Evolutionary conservation across 2,329 filamentous ascomycete species (phyloP), one percentile per base, ranked within the genome.

Genomic region (Byssoonygena ceratinophila): DNA sequence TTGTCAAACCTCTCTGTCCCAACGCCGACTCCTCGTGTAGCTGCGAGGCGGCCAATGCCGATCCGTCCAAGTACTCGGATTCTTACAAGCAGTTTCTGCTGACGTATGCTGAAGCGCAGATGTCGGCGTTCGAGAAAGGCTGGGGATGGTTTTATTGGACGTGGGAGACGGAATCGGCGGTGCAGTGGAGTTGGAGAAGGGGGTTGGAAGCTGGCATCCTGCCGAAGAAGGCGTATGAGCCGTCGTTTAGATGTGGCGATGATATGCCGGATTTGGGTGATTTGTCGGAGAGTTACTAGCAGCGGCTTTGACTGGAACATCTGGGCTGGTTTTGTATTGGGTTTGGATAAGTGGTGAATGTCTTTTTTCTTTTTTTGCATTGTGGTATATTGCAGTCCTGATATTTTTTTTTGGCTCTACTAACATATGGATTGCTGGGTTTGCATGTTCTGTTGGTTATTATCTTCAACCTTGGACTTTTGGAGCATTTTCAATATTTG

Each of bases 131-230:
- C 64, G 91, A 97, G 69, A 82, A 84, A 57, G 88, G 87, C 4
- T 92, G 86, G 84, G 92, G 92, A 46, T 98, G 92, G 92, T 96
- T 94, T 72, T 98, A 98, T 71, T 98, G 92, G 92, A 97, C 90
- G 31, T 94, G 92, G 91, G 81, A 89, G 70, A 95, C 91, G 27
- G 91, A 97, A 74, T 76, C 71, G 58, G 83, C 85, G 46, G 76
- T 82, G 55, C 88, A 96, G 71, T 98, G 92, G 92, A 95, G 89
- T 66, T 72, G 70, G 45, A 65, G 90, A 69, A 76, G 82, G 58
- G 90, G 88, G 0, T 73, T 90, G 57, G 77, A 77, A 49, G 85
- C 85, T 1, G 87, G 87, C 0, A 87, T 91, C 45, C 68, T 98
- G 70, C 92, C 92, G 1, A 66, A 73, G 36, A 84, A 86, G 71